Evolutionary conservation across 768 basidiomycete species (phyloP), one percentile per base, ranked within the genome.

Genomic region (Tulasnella sp.): DNA sequence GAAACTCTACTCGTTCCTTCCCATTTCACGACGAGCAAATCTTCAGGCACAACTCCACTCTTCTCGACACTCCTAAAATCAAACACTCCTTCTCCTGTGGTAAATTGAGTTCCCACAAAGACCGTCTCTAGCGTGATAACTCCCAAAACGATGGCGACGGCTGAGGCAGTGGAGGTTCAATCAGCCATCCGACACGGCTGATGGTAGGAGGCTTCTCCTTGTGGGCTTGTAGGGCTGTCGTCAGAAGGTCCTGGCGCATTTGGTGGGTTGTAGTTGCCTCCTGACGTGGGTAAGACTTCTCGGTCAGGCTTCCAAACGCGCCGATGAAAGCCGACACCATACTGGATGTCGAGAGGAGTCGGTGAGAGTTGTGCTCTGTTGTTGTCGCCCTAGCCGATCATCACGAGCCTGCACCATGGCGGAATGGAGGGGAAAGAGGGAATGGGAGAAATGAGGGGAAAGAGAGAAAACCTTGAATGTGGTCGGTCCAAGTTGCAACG

Each of bases 381-480:
- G 88, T 99, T 99, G 72, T 97, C 97, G 76, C 97, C 97, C 77
- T 95, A 85, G 77, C 97, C 97, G 80, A 99, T 91, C 89, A 99
- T 92, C 93, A 99, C 92, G 79, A 99, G 87, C 74, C 97, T 98
- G 78, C 9, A 22, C 17, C 17, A 9, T 77, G 72, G 34, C 40
- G 74, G 37, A 25, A 1, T 17, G 36, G 8, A 22, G n/a, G n/a
- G n/a, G n/a, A n/a, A n/a, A n/a, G n/a, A 71, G 49, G 15, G 49
- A 4, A 15, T 15, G 38, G 19, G 52, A 29, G 64, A 25, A 31
- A 38, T n/a, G n/a, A n/a, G 52, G 22, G 25, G 64, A n/a, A 31
- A n/a, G 19, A 36, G 78, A 80, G 67, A 70, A n/a, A 17, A 37
- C n/a, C 64, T 39, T 37, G 72, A 49, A 49, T 8, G 22, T 22